A percentile compares a stretch with the other conserved stretches of the same genome.
phyloP scores from a whole-genome alignment of 768 basidiomycete genomes.

The Hypsizygus marmoreus region DNA sequence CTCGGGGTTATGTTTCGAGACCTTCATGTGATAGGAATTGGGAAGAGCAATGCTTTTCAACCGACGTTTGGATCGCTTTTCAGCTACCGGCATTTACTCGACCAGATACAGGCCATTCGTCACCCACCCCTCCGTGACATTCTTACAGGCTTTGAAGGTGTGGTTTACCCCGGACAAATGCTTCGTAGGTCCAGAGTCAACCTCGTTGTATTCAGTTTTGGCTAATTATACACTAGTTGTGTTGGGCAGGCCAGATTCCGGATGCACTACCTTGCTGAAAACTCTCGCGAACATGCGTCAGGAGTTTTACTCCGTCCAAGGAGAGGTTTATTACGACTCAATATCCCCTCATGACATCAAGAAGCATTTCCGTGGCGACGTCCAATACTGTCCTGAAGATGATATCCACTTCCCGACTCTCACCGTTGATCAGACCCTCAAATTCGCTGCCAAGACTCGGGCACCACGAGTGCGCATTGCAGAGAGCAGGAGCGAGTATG shows the following conservation, averaged over 20 bases:
- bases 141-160: constrained; percentile 64
- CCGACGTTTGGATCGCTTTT: constrained; percentile 64
- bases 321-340: constrained; percentile 76
- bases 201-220: not conserved
- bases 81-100: constrained; percentile 49
- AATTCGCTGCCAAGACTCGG: constrained; percentile 68
- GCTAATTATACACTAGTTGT: constrained; percentile 54
- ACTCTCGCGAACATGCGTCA: constrained; percentile 73
- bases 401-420: constrained; percentile 86
- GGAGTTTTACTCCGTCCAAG: constrained; percentile 68
- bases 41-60: constrained; percentile 54
- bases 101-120: constrained; percentile 43
- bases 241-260: constrained; percentile 82
- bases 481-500: constrained; percentile 43
- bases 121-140: constrained; percentile 69
- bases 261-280: constrained; percentile 85
- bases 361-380: constrained; percentile 75
- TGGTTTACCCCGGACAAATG: constrained; percentile 74
- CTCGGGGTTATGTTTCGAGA: constrained; percentile 64
- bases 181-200: constrained; percentile 51
- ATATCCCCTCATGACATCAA: constrained; percentile 64
- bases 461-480: constrained; percentile 58
- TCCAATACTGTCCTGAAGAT: constrained; percentile 81
- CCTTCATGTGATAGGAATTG: constrained; percentile 61
- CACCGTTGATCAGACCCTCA: constrained; percentile 76